Base-by-base conservation (phyloP, 108 stramenopile genomes). In the Seminavis robusta region DNA sequence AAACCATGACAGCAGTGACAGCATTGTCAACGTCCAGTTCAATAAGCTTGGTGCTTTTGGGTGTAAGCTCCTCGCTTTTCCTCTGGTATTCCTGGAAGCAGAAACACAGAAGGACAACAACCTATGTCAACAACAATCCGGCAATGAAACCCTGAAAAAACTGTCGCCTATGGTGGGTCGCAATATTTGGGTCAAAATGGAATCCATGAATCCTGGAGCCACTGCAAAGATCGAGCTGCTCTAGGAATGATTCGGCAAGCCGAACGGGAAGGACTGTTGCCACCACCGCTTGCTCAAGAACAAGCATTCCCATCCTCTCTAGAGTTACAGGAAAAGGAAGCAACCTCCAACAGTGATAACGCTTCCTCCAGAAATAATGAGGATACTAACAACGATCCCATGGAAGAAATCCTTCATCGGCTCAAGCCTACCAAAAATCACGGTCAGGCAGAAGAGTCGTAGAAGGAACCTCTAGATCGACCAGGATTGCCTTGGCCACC, bases 381-480 rank as follows among this genome's bases (percentile, higher is more conserved):
- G 7, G 16, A 30, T 10, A 28, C 42, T 28, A n/a, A n/a, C n/a
- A n/a, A n/a, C n/a, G n/a, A n/a, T n/a, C n/a, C n/a, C n/a, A n/a
- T n/a, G n/a, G n/a, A n/a, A n/a, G n/a, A n/a, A n/a, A n/a, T n/a
- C n/a, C n/a, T n/a, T n/a, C n/a, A n/a, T n/a, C n/a, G n/a, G n/a
- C 73, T 15, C 19, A 33, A 56, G 54, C 45, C 10, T 26, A n/a
- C 16, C 25, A 23, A 47, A 15, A 9, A 24, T 59, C 45, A 21
- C 19, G 70, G 61, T 85, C 82, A 5, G 77, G 87, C 57, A 73
- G 89, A 11, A 32, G 88, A 15, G 92, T 98, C 40, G 85, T 98
- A 23, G 98, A 97, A 65, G 98, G 98, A 5, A 95, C 95, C 17
- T 90, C 88, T n/a, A 96, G 96, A 37, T 94, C 92, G n/a, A 98